These are phyloP conservation scores for Globisporangium takayamanum DNA, from an alignment of 352 stramenopile genomes.

Conservation along the genomic window DNA sequence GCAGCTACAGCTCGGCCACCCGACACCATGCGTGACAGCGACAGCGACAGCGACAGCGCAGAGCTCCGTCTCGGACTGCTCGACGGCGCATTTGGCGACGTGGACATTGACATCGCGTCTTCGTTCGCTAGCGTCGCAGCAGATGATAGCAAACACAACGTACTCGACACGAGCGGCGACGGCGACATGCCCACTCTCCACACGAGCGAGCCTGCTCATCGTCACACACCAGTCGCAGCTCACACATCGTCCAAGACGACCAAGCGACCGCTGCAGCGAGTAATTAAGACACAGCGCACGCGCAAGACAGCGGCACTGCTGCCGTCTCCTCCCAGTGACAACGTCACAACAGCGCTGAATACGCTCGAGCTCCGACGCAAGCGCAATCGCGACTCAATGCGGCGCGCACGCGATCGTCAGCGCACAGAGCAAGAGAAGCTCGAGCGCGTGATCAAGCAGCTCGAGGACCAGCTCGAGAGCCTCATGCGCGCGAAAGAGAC, in stretches of 20 bases:
- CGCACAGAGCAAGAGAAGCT: constrained; percentile 19
- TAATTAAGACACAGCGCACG: no score
- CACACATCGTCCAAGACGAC: neutral
- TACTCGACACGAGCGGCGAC: no score
- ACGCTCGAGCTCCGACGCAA: constrained; percentile 25
- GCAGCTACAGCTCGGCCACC: neutral
- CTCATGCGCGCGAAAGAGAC: constrained; percentile 12
- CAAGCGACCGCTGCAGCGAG: no score
- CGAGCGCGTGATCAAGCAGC: constrained; percentile 21
- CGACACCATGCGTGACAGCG: neutral
- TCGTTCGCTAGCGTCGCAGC: constrained; percentile 15
- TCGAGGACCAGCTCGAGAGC: constrained; percentile 21
- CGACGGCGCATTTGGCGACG: constrained; percentile 15
- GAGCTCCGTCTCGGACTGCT: constrained; percentile 4
- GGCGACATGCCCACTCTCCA: no score
- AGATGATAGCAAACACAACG: neutral
- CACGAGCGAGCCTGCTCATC: neutral
- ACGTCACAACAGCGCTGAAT: neutral
- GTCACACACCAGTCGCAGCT: no score
- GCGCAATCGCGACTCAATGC: constrained; percentile 43
- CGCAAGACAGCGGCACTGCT: no score
- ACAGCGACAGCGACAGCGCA: neutral
- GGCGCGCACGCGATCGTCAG: constrained; percentile 25
- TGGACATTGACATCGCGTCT: constrained; percentile 14
- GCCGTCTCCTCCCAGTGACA: no score